phyloP scores from a whole-genome alignment of 106 monocot species.

The Gastrodia elata region DNA sequence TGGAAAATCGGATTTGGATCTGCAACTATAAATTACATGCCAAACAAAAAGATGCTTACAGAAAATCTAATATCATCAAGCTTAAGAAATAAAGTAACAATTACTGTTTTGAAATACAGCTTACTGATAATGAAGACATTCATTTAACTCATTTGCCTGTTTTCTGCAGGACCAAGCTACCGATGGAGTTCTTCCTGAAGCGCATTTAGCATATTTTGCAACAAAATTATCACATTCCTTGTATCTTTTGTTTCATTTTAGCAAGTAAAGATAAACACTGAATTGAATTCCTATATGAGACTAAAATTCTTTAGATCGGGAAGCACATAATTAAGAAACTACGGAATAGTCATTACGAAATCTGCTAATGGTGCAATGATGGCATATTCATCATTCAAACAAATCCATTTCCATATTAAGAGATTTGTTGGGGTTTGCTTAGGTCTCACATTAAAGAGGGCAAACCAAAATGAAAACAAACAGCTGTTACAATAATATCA shows the following conservation, averaged over 20 bases:
- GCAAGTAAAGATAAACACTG: slow-evolving; percentile 69
- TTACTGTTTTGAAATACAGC: slow-evolving; percentile 2
- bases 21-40: neutral
- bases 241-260: slow-evolving; percentile 91
- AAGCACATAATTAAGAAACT: neutral
- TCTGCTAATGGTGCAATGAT: too few species aligned
- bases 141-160: slow-evolving; percentile 81
- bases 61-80: neutral
- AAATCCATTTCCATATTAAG: too few species aligned
- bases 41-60: neutral
- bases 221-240: slow-evolving; percentile 62
- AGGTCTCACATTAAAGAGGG: too few species aligned
- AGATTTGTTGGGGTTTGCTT: too few species aligned
- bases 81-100: neutral
- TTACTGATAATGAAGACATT: slow-evolving; percentile 87
- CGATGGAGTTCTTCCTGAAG: slow-evolving; percentile 73
- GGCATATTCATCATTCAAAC: too few species aligned
- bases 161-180: slow-evolving; percentile 73
- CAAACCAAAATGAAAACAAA: too few species aligned
- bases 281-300: neutral
- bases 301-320: neutral
- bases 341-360: too few species aligned
- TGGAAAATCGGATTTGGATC: neutral
- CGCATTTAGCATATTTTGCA: slow-evolving; percentile 83
- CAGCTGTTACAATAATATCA: neutral